phyloP scores from a whole-genome alignment of 768 basidiomycete species.

The Auricularia sp. region DNA sequence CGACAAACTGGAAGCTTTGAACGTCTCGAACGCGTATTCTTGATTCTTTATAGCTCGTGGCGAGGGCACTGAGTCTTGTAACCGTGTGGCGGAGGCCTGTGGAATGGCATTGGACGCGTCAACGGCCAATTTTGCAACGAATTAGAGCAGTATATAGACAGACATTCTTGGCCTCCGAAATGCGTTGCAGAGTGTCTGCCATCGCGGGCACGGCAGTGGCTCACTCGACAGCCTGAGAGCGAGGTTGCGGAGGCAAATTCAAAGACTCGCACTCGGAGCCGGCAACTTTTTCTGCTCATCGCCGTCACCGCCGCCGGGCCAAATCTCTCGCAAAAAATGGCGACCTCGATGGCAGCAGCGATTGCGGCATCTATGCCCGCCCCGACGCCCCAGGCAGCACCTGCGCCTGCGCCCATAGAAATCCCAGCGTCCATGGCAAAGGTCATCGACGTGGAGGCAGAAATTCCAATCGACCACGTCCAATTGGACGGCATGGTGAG shows the following conservation, averaged over 20 bases:
- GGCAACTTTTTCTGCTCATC: not conserved
- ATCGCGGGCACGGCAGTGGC: not conserved
- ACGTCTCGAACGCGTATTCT: slow-evolving; percentile 13
- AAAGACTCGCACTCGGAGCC: not conserved
- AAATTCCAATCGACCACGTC: slow-evolving; percentile 68
- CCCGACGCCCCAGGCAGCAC: slow-evolving; percentile 44
- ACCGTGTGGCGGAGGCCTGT: not conserved
- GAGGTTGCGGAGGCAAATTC: not conserved
- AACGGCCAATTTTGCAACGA: not conserved
- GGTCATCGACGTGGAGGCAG: slow-evolving; percentile 87
- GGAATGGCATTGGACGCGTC: not conserved
- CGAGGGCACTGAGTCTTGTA: not conserved
- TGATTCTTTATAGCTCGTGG: not conserved
- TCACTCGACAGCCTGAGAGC: not conserved
- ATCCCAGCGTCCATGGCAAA: slow-evolving; percentile 91
- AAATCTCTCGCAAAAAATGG: slow-evolving; percentile 29
- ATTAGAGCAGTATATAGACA: not conserved
- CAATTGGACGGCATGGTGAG: slow-evolving; percentile 83
- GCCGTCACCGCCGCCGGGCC: slow-evolving; percentile 3
- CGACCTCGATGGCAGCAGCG: slow-evolving; percentile 86
- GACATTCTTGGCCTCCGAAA: not conserved
- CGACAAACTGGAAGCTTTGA: slow-evolving; percentile 25
- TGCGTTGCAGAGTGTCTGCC: no score
- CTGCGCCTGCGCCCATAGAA: slow-evolving; percentile 54
- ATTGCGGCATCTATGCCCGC: slow-evolving; percentile 73